These are phyloP conservation scores for Pleurotus eryngii DNA, from an alignment of 768 basidiomycete species.

Conservation along the genomic window DNA sequence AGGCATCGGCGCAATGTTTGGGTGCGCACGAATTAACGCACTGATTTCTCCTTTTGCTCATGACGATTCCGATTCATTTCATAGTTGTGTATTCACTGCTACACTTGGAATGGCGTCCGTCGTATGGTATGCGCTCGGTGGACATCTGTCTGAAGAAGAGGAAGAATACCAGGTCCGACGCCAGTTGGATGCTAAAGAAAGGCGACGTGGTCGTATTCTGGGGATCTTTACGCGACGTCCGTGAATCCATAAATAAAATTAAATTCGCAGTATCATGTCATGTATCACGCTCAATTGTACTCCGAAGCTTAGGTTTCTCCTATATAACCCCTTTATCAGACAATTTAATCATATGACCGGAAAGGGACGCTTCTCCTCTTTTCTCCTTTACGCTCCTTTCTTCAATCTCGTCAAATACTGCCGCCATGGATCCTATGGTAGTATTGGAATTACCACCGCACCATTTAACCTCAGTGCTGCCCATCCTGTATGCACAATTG, in stretches of 20 bases:
- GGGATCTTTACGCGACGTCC: not conserved
- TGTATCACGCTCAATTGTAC: no score
- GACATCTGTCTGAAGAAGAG: slow-evolving; percentile 72
- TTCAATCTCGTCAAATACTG: no score
- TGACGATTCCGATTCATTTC: slow-evolving; percentile 12
- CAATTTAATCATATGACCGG: no score
- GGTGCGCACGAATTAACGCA: slow-evolving; percentile 33
- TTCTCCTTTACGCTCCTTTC: no score
- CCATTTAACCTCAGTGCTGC: no score
- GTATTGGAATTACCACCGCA: no score
- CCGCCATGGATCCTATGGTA: no score
- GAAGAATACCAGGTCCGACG: slow-evolving; percentile 66
- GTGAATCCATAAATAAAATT: slow-evolving; percentile 12
- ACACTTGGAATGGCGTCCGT: slow-evolving; percentile 80
- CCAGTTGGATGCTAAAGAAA: slow-evolving; percentile 55
- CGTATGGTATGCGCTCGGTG: slow-evolving; percentile 85
- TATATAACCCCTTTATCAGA: no score
- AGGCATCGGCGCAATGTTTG: slow-evolving; percentile 76
- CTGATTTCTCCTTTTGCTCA: slow-evolving; percentile 6
- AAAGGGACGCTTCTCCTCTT: no score
- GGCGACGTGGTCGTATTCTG: slow-evolving; percentile 18
- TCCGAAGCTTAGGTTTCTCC: no score
- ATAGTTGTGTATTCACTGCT: slow-evolving; percentile 78
- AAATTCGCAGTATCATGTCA: not conserved
- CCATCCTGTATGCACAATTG: no score